Percentiles rank a stretch among this genome's conserved stretches.
These are phyloP conservation scores for Aegilops sharonensis DNA, from an alignment of 176 grass and related monocot species.

Conservation along the genomic window DNA sequence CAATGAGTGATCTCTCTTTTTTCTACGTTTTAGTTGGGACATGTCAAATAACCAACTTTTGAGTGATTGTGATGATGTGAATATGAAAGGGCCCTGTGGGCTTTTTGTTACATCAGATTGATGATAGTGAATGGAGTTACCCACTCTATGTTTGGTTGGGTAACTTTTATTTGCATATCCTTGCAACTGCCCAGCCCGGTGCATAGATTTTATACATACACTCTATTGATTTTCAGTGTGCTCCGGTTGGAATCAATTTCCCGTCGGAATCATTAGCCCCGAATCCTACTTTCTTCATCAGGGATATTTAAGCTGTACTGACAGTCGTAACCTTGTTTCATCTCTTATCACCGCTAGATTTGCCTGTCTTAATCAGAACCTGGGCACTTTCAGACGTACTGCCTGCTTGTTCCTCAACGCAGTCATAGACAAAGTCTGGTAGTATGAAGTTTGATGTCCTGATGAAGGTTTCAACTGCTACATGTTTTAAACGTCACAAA, in stretches of 20 bases:
- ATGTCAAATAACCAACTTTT: slow-evolving; percentile 8
- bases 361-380: neutral
- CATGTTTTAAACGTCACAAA: neutral
- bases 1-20: neutral
- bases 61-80: slow-evolving; percentile 9
- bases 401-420: neutral
- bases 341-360: neutral
- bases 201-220: neutral
- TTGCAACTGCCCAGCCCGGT: neutral
- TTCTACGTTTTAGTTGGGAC: neutral
- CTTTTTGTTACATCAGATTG: neutral
- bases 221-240: neutral
- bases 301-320: neutral
- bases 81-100: neutral
- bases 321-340: neutral
- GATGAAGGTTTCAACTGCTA: neutral
- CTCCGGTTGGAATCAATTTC: neutral
- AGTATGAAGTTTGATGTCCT: neutral
- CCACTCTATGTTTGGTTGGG: neutral
- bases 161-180: neutral
- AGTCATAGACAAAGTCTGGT: neutral
- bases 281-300: neutral
- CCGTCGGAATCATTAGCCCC: neutral
- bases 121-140: slow-evolving; percentile 1
- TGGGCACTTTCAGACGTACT: neutral